Base-by-base conservation (phyloP, 192 early-diverging fungal genomes). In the Coemansia sp. region DNA sequence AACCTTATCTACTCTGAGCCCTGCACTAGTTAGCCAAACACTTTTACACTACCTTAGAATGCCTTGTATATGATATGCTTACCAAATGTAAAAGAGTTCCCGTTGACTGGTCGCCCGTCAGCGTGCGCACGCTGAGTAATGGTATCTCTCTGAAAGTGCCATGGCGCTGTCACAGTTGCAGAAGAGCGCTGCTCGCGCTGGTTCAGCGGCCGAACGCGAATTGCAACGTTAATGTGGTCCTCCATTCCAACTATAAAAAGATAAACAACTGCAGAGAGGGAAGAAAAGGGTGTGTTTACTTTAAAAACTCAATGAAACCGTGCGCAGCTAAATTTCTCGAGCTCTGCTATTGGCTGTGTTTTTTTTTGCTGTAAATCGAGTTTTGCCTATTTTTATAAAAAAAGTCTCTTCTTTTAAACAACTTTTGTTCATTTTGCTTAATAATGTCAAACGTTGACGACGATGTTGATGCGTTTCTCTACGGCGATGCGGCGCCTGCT, bases 201-300 rank as follows among this genome's bases (percentile, higher is more conserved):
- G 52, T 84, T 89, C 11, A 86, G 82, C 21, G 91, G 91, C 42
- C 91, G 83, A 36, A 88, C 81, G 54, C 91, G 86, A 42, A 93
- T 87, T 10, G 87, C 86, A 34, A 93, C 91, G 28, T 88, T 86
- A 22, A 93, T 84, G 62, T 82, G 83, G 54, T 77, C 78, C 46
- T 81, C 82, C 82, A 82, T 82, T 57, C 5, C 12, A 17, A 20
- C 6, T 38, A 59, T 59, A 66, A 20, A 66, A 48, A 7, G 46
- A n/a, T 19, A 48, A 48, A 48, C 17, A 48, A 15, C n/a, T 26
- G 23, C 23, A 4, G 23, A 17, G 17, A 47, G 22, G 26, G 26
- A 20, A 51, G 20, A 28, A 21, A 51, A 37, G 34, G 19, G 23
- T 3, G 21, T 28, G 58, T 52, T 52, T 52, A 25, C 23, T 14